Base-by-base conservation (phyloP, 495 filamentous ascomycete genomes). In the Annulohypoxylon nitens region DNA sequence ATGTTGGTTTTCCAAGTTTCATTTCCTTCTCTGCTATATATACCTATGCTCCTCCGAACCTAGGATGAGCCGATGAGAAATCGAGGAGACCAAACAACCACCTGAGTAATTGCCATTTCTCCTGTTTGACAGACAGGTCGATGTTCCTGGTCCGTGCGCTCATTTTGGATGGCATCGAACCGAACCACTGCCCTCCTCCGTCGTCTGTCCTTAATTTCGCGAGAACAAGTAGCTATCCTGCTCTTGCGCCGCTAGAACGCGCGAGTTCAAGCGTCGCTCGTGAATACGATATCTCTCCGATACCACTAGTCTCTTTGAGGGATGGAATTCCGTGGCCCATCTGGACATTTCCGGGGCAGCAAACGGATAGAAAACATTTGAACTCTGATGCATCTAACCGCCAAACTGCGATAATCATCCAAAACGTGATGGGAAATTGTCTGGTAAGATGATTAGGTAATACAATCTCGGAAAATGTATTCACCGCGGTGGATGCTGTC, bases 251-350 rank as follows among this genome's bases (percentile, higher is more conserved):
- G 20, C 47, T 50, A 50, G 20, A 10, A 11, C 16, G 7, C 4
- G 20, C 23, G 48, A 26, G 48, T 51, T 14, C 10, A 25, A 51
- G 20, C 48, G 25, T 51, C 12, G 5, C 12, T 43, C 25, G 4
- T 10, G 20, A 3, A 51, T 51, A 25, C 48, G 20, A 51, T 51
- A 26, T 11, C 20, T 20, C 20, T 50, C 48, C 48, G 18, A 26
- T 14, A 51, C 48, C 20, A 25, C 23, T 51, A 51, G 11, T 20
- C 48, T 25, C 48, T 51, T 51, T 51, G 23, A 14, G 48, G 48
- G 48, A 51, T 20, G 48, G 30, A 6, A 30, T 30, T 30, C 30
- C 30, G 30, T 6, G 30, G 30, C 5, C 2, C 30, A 30, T 30
- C 30, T 30, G 30, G 30, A 3, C 3, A 30, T 30, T 6, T 30